Base-by-base conservation (phyloP, 208 protist genomes). In the Acanthamoeba castellanii region DNA sequence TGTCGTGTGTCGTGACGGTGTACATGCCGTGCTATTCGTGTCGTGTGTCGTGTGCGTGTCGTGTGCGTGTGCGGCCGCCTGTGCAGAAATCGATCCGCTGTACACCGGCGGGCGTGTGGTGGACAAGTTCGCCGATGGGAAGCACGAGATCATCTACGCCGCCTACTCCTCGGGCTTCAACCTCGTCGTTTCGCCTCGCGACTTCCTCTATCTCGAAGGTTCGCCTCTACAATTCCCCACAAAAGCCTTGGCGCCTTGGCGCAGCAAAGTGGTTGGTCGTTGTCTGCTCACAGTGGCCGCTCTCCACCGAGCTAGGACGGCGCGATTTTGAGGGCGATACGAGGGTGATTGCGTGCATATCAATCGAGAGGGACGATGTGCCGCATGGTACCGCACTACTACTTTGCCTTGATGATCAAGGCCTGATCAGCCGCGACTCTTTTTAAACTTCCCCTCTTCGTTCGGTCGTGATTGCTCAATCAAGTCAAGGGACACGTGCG, bases 151-250 rank as follows among this genome's bases (percentile, higher is more conserved):
- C 37, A 78, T 92, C 61, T 92, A 92, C 45, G 57, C 87, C 11
- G 8, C 64, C 59, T 92, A 78, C 45, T 92, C 87, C 3, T 92
- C 87, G 1, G 87, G 87, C 8, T 92, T 92, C 87, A 74, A 92
- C 59, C 34, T 68, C 22, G 25, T 92, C 45, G 87, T 92, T n/a
- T 92, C 87, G 3, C 87, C 87, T 27, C 57, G 87, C 25, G 87
- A 92, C 34, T 92, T 92, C 32, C 64, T 68, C 61, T 92, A 92
- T n/a, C 27, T 76, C 16, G 87, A 92, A 74, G 87, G 87, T 92
- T 66, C n/a, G 16, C 20, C 50, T 18, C 50, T 1, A 1, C 50
- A 18, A 9, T 11, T 0, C 3, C 50, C 7, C 50, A 18, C 50
- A 52, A 4, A 74, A 2, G n/a, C 11, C 61, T 70, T 16, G 5